These are phyloP conservation scores for Calonectria leucothoes DNA, from an alignment of 2,329 filamentous ascomycete genomes.

Conservation along the genomic window DNA sequence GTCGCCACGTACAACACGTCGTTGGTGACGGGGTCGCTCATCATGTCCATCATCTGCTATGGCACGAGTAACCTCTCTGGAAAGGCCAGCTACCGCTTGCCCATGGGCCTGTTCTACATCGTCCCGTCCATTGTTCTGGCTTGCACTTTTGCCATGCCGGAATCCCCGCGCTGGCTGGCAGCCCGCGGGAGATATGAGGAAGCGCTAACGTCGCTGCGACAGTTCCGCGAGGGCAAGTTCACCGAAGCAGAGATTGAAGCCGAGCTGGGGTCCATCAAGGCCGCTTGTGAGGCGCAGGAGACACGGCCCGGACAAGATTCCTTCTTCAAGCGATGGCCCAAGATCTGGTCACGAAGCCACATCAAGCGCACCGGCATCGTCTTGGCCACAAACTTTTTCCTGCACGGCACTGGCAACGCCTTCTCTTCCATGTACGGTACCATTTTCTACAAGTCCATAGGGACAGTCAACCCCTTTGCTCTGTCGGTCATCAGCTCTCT, in stretches of 20 bases:
- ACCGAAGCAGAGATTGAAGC: constrained; percentile 37
- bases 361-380: constrained; percentile 40
- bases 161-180: constrained; percentile 47
- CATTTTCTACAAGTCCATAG: constrained; percentile 42
- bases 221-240: constrained; percentile 38
- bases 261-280: constrained; percentile 26
- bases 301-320: background rate
- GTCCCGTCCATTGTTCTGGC: constrained; percentile 44
- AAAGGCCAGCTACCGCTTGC: constrained; percentile 49
- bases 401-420: constrained; percentile 44
- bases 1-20: constrained; percentile 46
- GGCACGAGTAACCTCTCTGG: constrained; percentile 43
- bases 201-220: constrained; percentile 38
- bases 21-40: constrained; percentile 36
- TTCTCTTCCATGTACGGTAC: constrained; percentile 46
- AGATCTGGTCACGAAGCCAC: constrained; percentile 38
- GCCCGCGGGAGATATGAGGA: constrained; percentile 41
- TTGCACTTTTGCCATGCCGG: constrained; percentile 34
- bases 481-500: constrained; percentile 36
- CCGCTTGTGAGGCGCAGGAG: background rate
- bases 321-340: constrained; percentile 28
- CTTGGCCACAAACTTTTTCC: constrained; percentile 44
- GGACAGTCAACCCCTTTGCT: constrained; percentile 43
- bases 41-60: constrained; percentile 42
- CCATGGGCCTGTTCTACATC: constrained; percentile 48